Conservation (phyloP, 495 filamentous ascomycete species). For the Hypoxylon crocopeplum region DNA sequence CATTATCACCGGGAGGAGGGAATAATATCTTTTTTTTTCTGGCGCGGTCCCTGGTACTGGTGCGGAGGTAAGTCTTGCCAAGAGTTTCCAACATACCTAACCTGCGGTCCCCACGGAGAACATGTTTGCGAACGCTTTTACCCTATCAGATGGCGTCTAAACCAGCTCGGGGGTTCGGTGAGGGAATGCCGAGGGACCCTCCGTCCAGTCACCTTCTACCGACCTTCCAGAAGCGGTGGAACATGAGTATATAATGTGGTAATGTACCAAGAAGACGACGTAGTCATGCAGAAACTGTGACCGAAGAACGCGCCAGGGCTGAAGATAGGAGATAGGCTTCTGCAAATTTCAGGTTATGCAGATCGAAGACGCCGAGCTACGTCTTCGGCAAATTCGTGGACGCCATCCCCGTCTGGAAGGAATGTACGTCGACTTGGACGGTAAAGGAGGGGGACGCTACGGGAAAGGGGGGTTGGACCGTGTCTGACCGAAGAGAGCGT, state of each 20-base stretch:
- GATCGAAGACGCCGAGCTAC: constrained; percentile 27
- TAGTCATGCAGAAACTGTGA: constrained; percentile 31
- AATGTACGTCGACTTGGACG: constrained; percentile 6
- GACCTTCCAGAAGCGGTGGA: constrained; percentile 45
- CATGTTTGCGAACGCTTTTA: constrained; percentile 32
- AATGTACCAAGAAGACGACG: constrained; percentile 36
- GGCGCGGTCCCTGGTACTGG: constrained; percentile 22
- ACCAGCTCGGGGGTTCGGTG: constrained; percentile 45
- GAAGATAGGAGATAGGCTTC: constrained; percentile 24
- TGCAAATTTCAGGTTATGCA: constrained; percentile 28
- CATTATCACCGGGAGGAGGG: constrained; percentile 27
- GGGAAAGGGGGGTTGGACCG: constrained; percentile 37
- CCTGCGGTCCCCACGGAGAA: constrained; percentile 30
- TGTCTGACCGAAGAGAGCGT: constrained; percentile 35
- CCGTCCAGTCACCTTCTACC: constrained; percentile 42
- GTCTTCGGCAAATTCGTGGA: constrained; percentile 33
- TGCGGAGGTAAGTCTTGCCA: constrained; percentile 34
- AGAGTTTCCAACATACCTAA: constrained; percentile 31
- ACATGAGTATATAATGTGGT: constrained; percentile 29
- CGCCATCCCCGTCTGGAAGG: constrained; percentile 13
- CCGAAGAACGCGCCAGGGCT: constrained; percentile 34
- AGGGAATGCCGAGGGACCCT: constrained; percentile 40
- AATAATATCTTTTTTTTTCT: constrained; percentile 26
- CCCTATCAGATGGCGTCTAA: constrained; percentile 32
- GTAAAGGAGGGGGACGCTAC: constrained; percentile 26